phyloP scores from a whole-genome alignment of 2,329 filamentous ascomycete genomes.

The Hansfordia pulvinata region DNA sequence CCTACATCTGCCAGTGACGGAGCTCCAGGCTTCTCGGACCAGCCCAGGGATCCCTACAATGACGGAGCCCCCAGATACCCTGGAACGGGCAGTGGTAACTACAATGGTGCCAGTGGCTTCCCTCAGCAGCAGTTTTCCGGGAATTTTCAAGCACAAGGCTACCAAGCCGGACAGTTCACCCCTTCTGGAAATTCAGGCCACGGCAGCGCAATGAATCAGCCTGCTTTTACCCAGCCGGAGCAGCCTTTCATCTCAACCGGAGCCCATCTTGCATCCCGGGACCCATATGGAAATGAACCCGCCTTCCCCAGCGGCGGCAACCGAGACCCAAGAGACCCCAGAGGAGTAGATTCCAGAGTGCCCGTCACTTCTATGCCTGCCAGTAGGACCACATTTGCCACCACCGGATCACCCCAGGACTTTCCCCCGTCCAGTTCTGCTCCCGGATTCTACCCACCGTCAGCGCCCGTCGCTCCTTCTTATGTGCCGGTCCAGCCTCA shows the following conservation, averaged over 20 bases:
- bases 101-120: conserved; percentile 23
- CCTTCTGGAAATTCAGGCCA: too few species aligned
- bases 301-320: too few species aligned
- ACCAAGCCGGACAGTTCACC: background rate
- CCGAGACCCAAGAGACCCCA: conserved; percentile 9
- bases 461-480: conserved; percentile 17
- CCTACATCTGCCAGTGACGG: conserved; percentile 26
- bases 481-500: conserved; percentile 29
- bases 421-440: conserved; percentile 13
- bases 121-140: too few species aligned
- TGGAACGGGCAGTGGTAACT: conserved; percentile 33
- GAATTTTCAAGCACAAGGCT: background rate
- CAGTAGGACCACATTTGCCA: conserved; percentile 16
- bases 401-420: conserved; percentile 13
- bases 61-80: conserved; percentile 33
- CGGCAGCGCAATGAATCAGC: too few species aligned
- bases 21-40: conserved; percentile 17
- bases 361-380: conserved; percentile 16
- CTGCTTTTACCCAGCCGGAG: too few species aligned
- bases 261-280: conserved; percentile 11
- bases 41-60: conserved; percentile 25
- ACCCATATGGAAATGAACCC: too few species aligned
- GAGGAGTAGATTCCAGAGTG: conserved; percentile 12
- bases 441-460: conserved; percentile 18
- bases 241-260: too few species aligned